Conservation (phyloP, 441 rosid genomes). For the Macaranga tanarius region DNA sequence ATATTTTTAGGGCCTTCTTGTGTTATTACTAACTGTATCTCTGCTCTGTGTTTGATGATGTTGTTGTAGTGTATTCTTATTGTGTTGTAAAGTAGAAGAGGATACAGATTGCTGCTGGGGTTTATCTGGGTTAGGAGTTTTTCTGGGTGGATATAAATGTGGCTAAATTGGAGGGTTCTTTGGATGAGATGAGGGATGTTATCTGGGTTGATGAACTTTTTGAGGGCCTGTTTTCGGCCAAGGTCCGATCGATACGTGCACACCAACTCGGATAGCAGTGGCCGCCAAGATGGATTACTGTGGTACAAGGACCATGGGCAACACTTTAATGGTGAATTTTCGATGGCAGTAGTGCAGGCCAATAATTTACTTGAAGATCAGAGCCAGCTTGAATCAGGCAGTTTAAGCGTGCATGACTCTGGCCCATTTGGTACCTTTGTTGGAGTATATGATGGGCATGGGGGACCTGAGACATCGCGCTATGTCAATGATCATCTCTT, state of each 20-base stretch:
- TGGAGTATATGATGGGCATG: conserved; percentile 94
- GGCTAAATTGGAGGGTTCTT: conserved; percentile 49
- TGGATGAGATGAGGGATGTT: conserved; percentile 99
- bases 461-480: conserved; percentile 91
- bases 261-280: conserved; percentile 53
- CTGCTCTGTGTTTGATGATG: conserved; percentile 17
- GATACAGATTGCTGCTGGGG: conserved; percentile 13
- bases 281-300: conserved; percentile 84
- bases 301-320: conserved; percentile 93
- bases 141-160: conserved; percentile 34
- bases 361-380: conserved; percentile 96
- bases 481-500: conserved; percentile 80
- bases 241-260: conserved; percentile 65
- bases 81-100: conserved; percentile 26
- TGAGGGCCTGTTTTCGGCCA: conserved; percentile 91
- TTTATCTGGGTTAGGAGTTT: conserved; percentile 13
- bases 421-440: conserved; percentile 91
- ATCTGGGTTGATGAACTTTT: conserved; percentile 77
- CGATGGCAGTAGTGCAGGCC: conserved; percentile 99
- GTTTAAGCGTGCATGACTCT: conserved; percentile 55
- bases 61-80: conserved; percentile 10
- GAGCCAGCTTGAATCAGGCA: conserved; percentile 92
- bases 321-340: conserved; percentile 83
- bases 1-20: background rate
- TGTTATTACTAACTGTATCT: conserved; percentile 3